Conservation (phyloP, 345 rosid genomes). For the Euphorbia peplus region DNA sequence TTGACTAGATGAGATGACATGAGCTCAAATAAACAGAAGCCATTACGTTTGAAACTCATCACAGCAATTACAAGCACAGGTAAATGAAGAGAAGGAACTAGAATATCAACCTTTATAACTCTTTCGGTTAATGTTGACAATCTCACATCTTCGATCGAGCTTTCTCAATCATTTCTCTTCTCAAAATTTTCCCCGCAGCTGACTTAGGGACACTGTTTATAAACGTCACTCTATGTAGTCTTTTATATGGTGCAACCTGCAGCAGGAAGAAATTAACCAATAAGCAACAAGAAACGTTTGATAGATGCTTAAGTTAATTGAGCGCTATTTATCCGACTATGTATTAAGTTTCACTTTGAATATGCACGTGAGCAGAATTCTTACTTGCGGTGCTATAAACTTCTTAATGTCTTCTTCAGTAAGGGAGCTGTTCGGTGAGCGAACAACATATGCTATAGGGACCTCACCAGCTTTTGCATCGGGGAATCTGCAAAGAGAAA, state of each 20-base stretch:
- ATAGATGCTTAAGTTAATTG: no score
- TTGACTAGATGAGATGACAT: neutral
- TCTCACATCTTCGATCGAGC: slow-evolving; percentile 21
- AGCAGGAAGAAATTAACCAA: neutral
- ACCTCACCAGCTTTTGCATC: slow-evolving; percentile 92
- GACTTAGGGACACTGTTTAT: slow-evolving; percentile 30
- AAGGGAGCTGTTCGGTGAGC: slow-evolving; percentile 52
- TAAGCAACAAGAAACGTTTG: neutral
- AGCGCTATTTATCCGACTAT: no score
- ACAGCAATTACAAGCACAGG: neutral
- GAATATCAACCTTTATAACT: neutral
- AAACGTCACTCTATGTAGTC: slow-evolving; percentile 30
- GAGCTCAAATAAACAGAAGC: neutral
- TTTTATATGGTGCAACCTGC: slow-evolving; percentile 39
- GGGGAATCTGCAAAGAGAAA: slow-evolving; percentile 47
- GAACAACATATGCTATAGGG: slow-evolving; percentile 73
- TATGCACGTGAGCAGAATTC: neutral
- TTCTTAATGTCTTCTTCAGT: slow-evolving; percentile 59
- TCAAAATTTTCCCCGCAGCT: slow-evolving; percentile 36
- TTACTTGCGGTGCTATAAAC: slow-evolving; percentile 75
- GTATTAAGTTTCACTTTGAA: neutral
- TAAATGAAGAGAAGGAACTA: neutral
- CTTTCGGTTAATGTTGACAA: neutral
- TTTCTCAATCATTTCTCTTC: slow-evolving; percentile 34
- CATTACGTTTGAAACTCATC: neutral